phyloP scores from a whole-genome alignment of 257 asterid genomes.

The Henckelia pumila region DNA sequence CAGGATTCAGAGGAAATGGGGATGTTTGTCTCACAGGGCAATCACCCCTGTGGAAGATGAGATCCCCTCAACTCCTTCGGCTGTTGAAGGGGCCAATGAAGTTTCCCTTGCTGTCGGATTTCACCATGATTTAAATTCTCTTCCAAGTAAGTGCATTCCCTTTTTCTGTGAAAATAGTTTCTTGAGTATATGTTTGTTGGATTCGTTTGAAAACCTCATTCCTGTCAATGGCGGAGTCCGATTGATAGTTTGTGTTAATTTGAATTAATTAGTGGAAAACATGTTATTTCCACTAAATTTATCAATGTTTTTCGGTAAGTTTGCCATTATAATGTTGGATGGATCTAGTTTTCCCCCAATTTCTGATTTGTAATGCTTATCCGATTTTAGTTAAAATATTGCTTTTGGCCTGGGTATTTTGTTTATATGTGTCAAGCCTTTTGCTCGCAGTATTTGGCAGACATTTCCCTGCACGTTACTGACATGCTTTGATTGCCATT shows the following conservation, averaged over 20 bases:
- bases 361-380: background rate
- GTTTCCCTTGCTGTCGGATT: slow-evolving; percentile 37
- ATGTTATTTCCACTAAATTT: background rate
- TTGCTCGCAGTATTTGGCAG: slow-evolving; percentile 5
- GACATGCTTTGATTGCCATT: slow-evolving; percentile 8
- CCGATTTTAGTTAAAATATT: slow-evolving; percentile 3
- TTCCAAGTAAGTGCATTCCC: slow-evolving; percentile 63
- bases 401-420: background rate
- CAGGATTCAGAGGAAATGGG: slow-evolving; percentile 50
- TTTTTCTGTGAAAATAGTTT: background rate
- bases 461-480: background rate
- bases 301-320: background rate
- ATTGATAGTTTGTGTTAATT: background rate
- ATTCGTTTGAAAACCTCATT: slow-evolving; percentile 1
- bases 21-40: slow-evolving; percentile 46
- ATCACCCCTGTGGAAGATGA: slow-evolving; percentile 56
- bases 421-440: background rate
- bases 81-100: slow-evolving; percentile 35
- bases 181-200: slow-evolving; percentile 3
- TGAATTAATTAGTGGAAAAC: background rate
- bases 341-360: background rate
- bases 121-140: slow-evolving; percentile 69
- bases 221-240: background rate
- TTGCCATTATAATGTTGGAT: background rate
- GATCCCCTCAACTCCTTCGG: slow-evolving; percentile 43